phyloP scores from a whole-genome alignment of 257 asterid species.

The Linderniella brevidens region DNA sequence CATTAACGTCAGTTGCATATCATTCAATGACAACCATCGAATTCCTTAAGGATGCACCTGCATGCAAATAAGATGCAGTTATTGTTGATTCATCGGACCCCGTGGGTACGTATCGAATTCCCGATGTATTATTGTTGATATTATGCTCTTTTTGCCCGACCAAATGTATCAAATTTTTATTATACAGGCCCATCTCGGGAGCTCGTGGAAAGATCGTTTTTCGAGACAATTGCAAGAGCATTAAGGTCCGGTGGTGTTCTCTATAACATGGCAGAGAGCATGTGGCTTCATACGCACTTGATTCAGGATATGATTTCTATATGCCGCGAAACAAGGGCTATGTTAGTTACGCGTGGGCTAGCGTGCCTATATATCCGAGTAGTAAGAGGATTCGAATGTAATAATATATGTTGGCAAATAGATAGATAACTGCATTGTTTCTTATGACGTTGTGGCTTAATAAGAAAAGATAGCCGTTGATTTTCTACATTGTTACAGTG shows the following conservation, averaged over 20 bases:
- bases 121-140: too few species aligned
- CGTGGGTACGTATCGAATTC: constrained; percentile 42
- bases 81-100: constrained; percentile 98
- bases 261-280: constrained; percentile 95
- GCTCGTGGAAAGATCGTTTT: constrained; percentile 89
- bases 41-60: constrained; percentile 44
- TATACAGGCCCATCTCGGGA: constrained; percentile 85
- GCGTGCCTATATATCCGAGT: constrained; percentile 96
- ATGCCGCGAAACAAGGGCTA: constrained; percentile 72
- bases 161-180: not conserved
- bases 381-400: not conserved
- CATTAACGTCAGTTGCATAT: too few species aligned
- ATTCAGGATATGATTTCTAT: constrained; percentile 69
- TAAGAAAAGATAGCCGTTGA: too few species aligned
- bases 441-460: too few species aligned
- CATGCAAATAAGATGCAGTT: constrained; percentile 74
- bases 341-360: constrained; percentile 88
- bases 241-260: constrained; percentile 90
- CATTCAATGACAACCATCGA: constrained; percentile 76
- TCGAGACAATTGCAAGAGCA: constrained; percentile 69
- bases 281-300: constrained; percentile 98
- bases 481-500: constrained; percentile 23
- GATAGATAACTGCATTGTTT: too few species aligned
- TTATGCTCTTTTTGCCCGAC: too few species aligned
- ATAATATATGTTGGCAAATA: not conserved